Base-by-base conservation (phyloP, 148 eudicot species). In the Fagopyrum homotropicum region DNA sequence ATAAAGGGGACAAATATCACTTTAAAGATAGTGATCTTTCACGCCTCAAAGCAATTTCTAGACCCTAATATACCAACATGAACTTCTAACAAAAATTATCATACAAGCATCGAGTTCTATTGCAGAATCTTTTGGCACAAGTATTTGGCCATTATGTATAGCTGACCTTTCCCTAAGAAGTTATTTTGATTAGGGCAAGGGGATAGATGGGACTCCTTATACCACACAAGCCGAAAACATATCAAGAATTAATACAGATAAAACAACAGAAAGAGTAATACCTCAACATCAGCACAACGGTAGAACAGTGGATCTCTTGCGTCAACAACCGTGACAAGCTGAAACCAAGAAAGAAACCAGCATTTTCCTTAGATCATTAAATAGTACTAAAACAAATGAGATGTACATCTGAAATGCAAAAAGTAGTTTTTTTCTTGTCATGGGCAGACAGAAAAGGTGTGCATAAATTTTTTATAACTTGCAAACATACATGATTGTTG, bases 321-420 rank as follows among this genome's bases (percentile, higher is more conserved):
- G 86, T 95, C 98, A 81, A 92, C 98, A 51, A 95, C 98, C 91
- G 88, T 92, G 72, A 95, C 98, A 84, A 95, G 86, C 98, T 95
- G 93, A 64, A n/a, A 77, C n/a, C 60, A 73, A 77, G 0, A 46
- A 69, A 19, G 43, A 55, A 61, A 73, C 74, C 69, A 80, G 78
- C 49, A 30, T 14, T 74, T 43, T 35, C 30, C 17, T 22, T 9
- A 66, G 45, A 66, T 8, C 15, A 2, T 66, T 66, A 4, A 29
- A 26, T 63, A 66, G 71, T 14, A 66, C 8, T 40, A 15, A 7
- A 6, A 66, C 45, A 66, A 66, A 14, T 14, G 47, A 66, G 43
- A 35, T 1, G 3, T 2, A 1, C 16, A 43, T 15, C 30, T 45
- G 43, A 15, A 4, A 40, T 66, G 71, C 2, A 14, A 10, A 63